Evolutionary conservation across 108 stramenopile species (phyloP), one percentile per base, ranked within the genome.

Genomic region (Cyclotella sp.): DNA sequence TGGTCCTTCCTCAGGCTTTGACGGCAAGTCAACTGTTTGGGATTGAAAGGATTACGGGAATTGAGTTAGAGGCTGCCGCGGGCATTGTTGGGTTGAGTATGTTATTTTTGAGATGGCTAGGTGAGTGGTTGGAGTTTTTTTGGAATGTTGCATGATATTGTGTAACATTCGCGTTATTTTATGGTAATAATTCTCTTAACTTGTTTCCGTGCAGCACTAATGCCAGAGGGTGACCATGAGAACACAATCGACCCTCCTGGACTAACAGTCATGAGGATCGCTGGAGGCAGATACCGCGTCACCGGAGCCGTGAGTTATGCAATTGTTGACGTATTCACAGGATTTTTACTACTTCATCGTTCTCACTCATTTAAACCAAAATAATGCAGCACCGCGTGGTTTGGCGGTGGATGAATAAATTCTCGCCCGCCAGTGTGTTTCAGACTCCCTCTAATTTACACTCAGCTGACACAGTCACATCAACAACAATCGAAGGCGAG

Each of bases 351-450:
- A 24, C 24, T 57, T 57, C 24, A 12, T 22, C 1, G 22, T 22
- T 57, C 55, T 57, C n/a, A 57, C 2, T 8, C 55, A 6, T 26
- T 24, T 22, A 1, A n/a, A 57, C 24, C 21, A 57, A 49, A 3
- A 16, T 49, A 7, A 16, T 12, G 15, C 34, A 61, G 15, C 94
- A 95, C 75, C 88, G 94, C 8, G 92, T 92, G 16, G 88, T 95
- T 30, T 95, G 94, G 94, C 89, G 84, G n/a, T 94, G 94, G 94
- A 95, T 88, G 87, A 95, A 95, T 70, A 91, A 91, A 61, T 95
- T 95, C 84, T 87, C 88, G 15, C 65, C 74, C 18, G 57, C 85
- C 53, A 64, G 66, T 16, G 78, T 61, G 27, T 18, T 30, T 29
- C 46, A 30, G 46, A 45, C 62, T 34, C 24, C 61, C n/a, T 7